Conservation (phyloP, 2,329 filamentous ascomycete species). For the Epicoccum nigrum region DNA sequence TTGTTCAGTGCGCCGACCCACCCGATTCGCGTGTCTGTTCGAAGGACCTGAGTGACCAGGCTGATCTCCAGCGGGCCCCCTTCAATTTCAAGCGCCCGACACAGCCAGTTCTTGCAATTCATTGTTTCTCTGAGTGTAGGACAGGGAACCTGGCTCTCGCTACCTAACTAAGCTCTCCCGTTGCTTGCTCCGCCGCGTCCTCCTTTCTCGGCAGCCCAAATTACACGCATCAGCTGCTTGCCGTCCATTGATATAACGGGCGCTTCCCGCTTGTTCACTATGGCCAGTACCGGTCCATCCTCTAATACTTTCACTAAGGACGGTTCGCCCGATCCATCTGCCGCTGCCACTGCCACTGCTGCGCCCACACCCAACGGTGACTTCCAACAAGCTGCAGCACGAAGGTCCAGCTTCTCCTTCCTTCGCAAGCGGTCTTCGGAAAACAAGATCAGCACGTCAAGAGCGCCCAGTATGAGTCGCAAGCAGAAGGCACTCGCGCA, state of each 20-base stretch:
- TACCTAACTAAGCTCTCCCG: constrained; percentile 1
- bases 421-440: constrained; percentile 17
- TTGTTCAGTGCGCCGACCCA: constrained; percentile 17
- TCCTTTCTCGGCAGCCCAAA: constrained; percentile 33
- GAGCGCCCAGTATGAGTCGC: constrained; percentile 56
- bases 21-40: constrained; percentile 14
- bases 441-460: constrained; percentile 12
- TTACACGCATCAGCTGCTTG: constrained; percentile 29
- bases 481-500: constrained; percentile 58
- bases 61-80: constrained; percentile 23
- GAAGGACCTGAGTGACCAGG: constrained; percentile 11
- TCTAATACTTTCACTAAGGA: constrained; percentile 26
- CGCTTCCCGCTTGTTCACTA: constrained; percentile 32
- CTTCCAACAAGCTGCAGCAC: constrained; percentile 17
- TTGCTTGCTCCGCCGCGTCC: constrained; percentile 23
- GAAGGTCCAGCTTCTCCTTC: constrained; percentile 17
- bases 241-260: constrained; percentile 30
- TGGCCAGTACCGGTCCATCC: constrained; percentile 29
- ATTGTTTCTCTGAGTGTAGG: constrained; percentile 9
- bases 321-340: constrained; percentile 38
- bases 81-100: constrained; percentile 27
- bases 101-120: constrained; percentile 5
- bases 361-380: constrained; percentile 9
- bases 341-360: too few species aligned
- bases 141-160: constrained; percentile 19